A percentile compares a stretch with the other conserved stretches of the same genome.
phyloP scores from a whole-genome alignment of 1,284 basidiomycete species.

The Cutaneotrichosporon dermatis region DNA sequence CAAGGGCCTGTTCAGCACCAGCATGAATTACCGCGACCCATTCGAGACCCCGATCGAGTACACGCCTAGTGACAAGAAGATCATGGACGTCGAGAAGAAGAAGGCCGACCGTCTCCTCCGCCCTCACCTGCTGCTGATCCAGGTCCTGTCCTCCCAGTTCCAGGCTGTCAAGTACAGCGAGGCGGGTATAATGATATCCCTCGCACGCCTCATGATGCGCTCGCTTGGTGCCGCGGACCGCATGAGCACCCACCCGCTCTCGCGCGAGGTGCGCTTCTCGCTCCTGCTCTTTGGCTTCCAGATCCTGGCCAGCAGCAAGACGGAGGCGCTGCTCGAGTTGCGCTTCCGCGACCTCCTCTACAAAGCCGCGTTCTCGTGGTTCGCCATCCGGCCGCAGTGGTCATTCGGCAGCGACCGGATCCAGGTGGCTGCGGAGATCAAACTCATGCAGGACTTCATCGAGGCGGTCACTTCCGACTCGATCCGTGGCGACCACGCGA shows the following conservation, averaged over 20 bases:
- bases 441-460: conserved; percentile 77
- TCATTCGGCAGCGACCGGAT: conserved; percentile 87
- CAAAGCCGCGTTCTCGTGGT: conserved; percentile 82
- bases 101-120: conserved; percentile 70
- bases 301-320: conserved; percentile 76
- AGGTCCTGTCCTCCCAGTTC: conserved; percentile 86
- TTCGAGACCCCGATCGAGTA: conserved; percentile 84
- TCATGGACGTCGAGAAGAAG: conserved; percentile 67
- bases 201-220: conserved; percentile 77
- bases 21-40: conserved; percentile 77
- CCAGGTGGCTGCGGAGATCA: conserved; percentile 83
- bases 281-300: conserved; percentile 92
- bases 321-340: conserved; percentile 80
- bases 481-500: conserved; percentile 60
- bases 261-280: conserved; percentile 82
- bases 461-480: conserved; percentile 69
- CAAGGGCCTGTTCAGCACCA: conserved; percentile 75
- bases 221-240: conserved; percentile 63
- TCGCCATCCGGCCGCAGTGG: conserved; percentile 89
- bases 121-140: conserved; percentile 79
- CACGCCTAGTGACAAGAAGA: conserved; percentile 81
- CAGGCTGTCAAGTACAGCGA: conserved; percentile 89
- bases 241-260: conserved; percentile 85
- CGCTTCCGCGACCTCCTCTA: conserved; percentile 73
- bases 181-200: conserved; percentile 76